Evolutionary conservation across 192 early-diverging fungal genomes (phyloP), one percentile per base, ranked within the genome.

Genomic region (Spinellus fusiger): DNA sequence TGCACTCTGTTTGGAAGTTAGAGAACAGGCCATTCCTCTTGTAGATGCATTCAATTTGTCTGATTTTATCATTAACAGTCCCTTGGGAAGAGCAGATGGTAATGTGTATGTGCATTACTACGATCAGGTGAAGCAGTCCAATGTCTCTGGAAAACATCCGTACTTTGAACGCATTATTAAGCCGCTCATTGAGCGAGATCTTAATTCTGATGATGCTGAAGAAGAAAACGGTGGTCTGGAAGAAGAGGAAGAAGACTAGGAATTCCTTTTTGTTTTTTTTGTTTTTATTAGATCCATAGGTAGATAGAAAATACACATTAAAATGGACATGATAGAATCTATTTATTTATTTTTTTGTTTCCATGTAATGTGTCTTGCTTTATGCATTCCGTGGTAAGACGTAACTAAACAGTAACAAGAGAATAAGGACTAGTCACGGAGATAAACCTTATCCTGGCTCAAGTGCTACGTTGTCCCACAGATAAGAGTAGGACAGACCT

Each of bases 51-150:
- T 93, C 76, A 92, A 90, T 65, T 89, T 87, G 77, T 81, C 86
- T 10, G 93, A 95, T 70, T 93, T 88, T 67, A 84, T 95, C 25
- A 74, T 95, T 63, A 93, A 91, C 78, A 90, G 89, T 50, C 93
- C 93, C 23, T 69, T 95, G 20, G 93, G 93, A 50, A 80, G 87
- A 35, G 84, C 80, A 66, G 92, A 93, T 56, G 93, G 93, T 54
- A 81, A 93, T 68, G 84, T 92, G 10, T 93, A 91, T 68, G 86
- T 81, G 48, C 77, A 86, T 58, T 95, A 95, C 87, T 93, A 93
- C 81, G 84, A 84, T 52, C 78, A 86, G 25, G 90, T 95, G 54
- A 87, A 86, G 57, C 68, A 74, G 56, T 86, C 86, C 66, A 89
- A 93, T 75, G 87, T 89, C 48, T 67, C 76, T 23, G 66, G 71